Evolutionary conservation across 257 asterid genomes (phyloP).

Genomic region (Solanum sejunctum): DNA sequence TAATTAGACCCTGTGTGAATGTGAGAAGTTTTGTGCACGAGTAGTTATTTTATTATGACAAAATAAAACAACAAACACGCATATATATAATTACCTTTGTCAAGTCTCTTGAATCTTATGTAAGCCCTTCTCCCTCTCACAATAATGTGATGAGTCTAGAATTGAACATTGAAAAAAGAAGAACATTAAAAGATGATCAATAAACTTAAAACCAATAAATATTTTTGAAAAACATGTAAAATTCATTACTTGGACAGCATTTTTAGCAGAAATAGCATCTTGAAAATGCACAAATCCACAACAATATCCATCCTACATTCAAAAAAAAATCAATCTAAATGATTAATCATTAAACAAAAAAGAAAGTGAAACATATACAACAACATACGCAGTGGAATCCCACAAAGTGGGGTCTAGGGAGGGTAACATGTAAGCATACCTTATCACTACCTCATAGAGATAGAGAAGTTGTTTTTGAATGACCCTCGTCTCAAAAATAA

Average conservation of each 20-base stretch:
- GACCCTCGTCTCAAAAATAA: too few relatives aligned
- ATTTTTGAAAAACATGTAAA: not conserved
- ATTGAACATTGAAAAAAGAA: not conserved
- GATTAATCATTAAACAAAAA: conserved; percentile 4
- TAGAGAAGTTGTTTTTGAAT: too few relatives aligned
- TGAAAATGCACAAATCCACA: conserved; percentile 69
- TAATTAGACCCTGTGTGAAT: not conserved
- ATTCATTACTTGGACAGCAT: conserved; percentile 44
- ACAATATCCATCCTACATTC: conserved; percentile 50
- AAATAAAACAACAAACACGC: not conserved
- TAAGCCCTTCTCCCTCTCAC: conserved; percentile 31
- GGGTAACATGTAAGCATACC: too few relatives aligned
- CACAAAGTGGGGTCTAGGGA: too few relatives aligned
- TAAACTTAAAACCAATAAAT: not conserved
- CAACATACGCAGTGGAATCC: too few relatives aligned
- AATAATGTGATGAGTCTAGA: conserved; percentile 34
- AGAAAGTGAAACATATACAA: too few relatives aligned
- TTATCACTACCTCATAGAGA: too few relatives aligned
- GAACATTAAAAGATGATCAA: not conserved
- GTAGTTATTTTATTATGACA: not conserved
- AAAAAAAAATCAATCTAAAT: not conserved
- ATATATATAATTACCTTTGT: not conserved
- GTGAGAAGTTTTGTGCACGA: not conserved
- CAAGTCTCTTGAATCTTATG: conserved; percentile 24
- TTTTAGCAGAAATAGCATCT: conserved; percentile 37